Conservation (phyloP, 225 moss, liverwort and hornwort species). For the Pseudisothecium myosuroides region DNA sequence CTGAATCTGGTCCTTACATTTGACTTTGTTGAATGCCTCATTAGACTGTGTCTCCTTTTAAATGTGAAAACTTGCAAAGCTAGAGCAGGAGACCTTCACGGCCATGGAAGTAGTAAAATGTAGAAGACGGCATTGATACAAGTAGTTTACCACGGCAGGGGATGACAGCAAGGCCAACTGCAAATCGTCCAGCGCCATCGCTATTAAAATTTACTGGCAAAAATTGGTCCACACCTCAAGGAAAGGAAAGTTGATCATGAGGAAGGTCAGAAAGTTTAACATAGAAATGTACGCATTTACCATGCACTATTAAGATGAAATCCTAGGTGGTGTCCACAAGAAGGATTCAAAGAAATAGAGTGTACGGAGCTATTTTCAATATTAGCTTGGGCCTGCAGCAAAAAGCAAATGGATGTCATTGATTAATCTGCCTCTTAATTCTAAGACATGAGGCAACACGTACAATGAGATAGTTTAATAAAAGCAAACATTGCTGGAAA, state of each 20-base stretch:
- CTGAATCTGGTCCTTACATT: no score
- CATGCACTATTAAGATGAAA: constrained; percentile 94
- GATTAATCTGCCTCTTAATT: background rate
- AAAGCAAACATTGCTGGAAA: background rate
- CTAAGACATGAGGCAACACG: background rate
- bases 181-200: background rate
- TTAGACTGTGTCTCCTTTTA: no score
- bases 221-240: background rate
- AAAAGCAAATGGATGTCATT: background rate
- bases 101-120: no score
- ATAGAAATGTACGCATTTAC: constrained; percentile 16
- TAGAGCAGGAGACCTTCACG: no score
- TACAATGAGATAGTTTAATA: background rate
- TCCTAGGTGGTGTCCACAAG: constrained; percentile 65
- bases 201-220: background rate
- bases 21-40: no score
- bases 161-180: no score
- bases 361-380: constrained; percentile 70
- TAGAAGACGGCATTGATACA: no score
- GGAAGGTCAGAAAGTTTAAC: background rate
- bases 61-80: no score
- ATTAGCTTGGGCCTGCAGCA: constrained; percentile 65
- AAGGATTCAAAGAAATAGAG: constrained; percentile 66
- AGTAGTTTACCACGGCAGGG: no score
- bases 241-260: background rate